Evolutionary conservation across 1,139 yeast species (phyloP).

Genomic region (Yamadazyma triangularis): DNA sequence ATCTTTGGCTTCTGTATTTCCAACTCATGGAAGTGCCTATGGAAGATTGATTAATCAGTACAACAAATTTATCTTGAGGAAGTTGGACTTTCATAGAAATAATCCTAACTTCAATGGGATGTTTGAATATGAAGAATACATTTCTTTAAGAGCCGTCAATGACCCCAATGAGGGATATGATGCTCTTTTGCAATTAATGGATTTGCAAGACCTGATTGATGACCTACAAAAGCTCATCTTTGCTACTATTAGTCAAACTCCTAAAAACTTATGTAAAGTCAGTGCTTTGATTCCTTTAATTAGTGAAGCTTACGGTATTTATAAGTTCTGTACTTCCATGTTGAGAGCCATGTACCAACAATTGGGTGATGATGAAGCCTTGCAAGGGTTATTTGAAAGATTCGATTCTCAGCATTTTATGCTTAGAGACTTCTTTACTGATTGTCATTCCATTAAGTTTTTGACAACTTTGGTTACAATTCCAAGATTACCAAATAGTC

Average conservation of each 20-base stretch:
- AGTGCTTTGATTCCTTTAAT: conserved; percentile 88
- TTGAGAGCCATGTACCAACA: conserved; percentile 80
- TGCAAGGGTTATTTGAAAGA: conserved; percentile 69
- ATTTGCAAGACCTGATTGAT: conserved; percentile 79
- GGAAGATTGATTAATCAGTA: conserved; percentile 77
- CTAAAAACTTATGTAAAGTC: conserved; percentile 74
- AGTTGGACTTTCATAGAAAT: conserved; percentile 76
- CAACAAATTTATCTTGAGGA: conserved; percentile 62
- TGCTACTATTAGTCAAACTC: conserved; percentile 63
- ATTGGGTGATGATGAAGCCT: conserved; percentile 72
- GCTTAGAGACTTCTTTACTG: conserved; percentile 82
- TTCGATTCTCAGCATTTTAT: conserved; percentile 78
- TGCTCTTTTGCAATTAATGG: conserved; percentile 80
- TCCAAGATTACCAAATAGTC: conserved; percentile 66
- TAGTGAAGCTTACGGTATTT: conserved; percentile 91
- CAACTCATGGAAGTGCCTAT: conserved; percentile 48
- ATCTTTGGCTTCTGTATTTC: conserved; percentile 40
- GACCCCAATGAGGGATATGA: conserved; percentile 97
- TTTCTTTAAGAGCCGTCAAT: conserved; percentile 79
- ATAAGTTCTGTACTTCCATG: conserved; percentile 87
- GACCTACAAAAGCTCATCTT: conserved; percentile 75
- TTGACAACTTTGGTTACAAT: conserved; percentile 80
- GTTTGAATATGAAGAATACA: conserved; percentile 93
- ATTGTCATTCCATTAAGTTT: conserved; percentile 81
- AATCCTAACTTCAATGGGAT: conserved; percentile 93